These are phyloP conservation scores for Chlamydomonas eustigma DNA, from an alignment of 139 green algal species.

Conservation along the genomic window DNA sequence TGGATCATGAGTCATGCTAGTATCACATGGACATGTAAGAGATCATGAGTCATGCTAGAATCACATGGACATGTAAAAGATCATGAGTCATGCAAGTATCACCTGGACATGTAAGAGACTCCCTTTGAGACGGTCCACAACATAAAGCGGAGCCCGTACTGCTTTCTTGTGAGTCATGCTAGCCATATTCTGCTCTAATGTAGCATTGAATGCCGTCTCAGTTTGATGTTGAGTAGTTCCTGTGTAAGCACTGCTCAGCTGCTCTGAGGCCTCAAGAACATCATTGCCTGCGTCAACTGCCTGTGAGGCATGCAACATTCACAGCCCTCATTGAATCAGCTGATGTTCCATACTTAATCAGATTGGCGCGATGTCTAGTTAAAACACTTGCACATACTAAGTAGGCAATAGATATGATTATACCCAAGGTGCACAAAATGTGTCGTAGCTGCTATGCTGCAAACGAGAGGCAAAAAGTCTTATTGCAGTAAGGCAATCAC, in stretches of 20 bases:
- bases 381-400: neutral
- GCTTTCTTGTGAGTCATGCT: neutral
- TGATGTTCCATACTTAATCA: too few relatives aligned
- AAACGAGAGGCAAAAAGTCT: neutral
- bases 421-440: neutral
- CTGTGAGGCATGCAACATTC: too few relatives aligned
- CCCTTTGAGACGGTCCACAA: neutral
- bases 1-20: neutral
- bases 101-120: neutral
- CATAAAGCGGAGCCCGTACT: neutral
- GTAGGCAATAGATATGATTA: neutral
- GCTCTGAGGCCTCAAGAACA: too few relatives aligned
- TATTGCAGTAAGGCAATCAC: neutral
- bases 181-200: neutral
- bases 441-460: neutral
- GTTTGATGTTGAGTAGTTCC: neutral
- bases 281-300: too few relatives aligned
- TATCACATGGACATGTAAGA: neutral
- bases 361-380: too few relatives aligned
- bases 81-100: neutral
- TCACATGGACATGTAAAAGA: neutral
- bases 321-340: too few relatives aligned
- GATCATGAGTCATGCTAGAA: neutral
- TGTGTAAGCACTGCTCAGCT: neutral
- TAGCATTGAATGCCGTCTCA: neutral